A percentile compares a stretch with the other conserved stretches of the same genome.
These are phyloP conservation scores for Komagataella ulmi DNA, from an alignment of 805 yeast species.

Conservation along the genomic window DNA sequence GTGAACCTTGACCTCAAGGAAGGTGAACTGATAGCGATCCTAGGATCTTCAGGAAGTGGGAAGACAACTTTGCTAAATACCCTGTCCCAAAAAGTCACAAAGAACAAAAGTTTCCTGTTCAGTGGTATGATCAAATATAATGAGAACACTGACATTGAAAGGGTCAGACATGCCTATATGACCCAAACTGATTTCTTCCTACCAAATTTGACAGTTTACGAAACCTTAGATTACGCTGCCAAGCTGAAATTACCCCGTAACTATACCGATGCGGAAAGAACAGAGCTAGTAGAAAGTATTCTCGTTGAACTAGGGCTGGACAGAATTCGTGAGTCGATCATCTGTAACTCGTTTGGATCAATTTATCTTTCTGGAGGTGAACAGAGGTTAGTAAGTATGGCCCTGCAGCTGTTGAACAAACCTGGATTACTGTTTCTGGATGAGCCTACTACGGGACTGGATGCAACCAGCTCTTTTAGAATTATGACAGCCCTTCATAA, in stretches of 20 bases:
- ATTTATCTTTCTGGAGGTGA: constrained; percentile 67
- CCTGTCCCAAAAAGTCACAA: constrained; percentile 31
- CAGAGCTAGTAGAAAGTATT: constrained; percentile 33
- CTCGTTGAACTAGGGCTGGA: constrained; percentile 42
- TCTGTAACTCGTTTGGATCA: constrained; percentile 29
- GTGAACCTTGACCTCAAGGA: constrained; percentile 46
- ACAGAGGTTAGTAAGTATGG: constrained; percentile 54
- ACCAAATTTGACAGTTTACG: constrained; percentile 54
- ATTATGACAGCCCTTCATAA: constrained; percentile 41
- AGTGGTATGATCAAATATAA: constrained; percentile 27
- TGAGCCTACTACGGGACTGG: constrained; percentile 75
- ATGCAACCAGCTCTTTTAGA: constrained; percentile 52
- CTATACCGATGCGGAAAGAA: constrained; percentile 26
- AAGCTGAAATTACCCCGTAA: constrained; percentile 38
- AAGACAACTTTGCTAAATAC: constrained; percentile 62
- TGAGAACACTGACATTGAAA: constrained; percentile 8
- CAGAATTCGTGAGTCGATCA: constrained; percentile 36
- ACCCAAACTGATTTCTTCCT: constrained; percentile 54
- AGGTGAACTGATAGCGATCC: constrained; percentile 53
- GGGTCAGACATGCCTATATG: constrained; percentile 34
- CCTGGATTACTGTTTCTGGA: constrained; percentile 61
- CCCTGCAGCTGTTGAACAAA: constrained; percentile 52
- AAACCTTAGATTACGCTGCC: constrained; percentile 50
- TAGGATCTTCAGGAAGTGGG: constrained; percentile 74
- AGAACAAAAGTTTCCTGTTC: constrained; percentile 24